A percentile compares a stretch with the other conserved stretches of the same genome.
These are phyloP conservation scores for Coemansia sp. DNA, from an alignment of 192 early-diverging fungal species.

Conservation along the genomic window DNA sequence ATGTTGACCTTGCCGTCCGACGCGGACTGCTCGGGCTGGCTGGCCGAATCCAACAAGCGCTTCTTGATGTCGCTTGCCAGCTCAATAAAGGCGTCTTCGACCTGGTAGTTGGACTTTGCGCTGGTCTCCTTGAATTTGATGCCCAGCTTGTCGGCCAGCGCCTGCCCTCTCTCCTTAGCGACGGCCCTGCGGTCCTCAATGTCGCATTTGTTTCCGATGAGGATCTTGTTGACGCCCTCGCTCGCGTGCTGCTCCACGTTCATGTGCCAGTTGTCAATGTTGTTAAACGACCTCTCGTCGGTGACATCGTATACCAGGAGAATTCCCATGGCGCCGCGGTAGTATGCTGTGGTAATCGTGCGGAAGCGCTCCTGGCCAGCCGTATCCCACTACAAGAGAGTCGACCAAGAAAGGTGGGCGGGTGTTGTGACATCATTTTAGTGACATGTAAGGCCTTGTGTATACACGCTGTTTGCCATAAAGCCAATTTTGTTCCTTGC, in stretches of 20 bases:
- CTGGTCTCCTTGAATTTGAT: conserved; percentile 97
- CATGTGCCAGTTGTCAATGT: conserved; percentile 99
- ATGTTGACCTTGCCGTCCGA: conserved; percentile 35
- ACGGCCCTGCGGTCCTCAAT: conserved; percentile 85
- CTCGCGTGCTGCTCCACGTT: conserved; percentile 99
- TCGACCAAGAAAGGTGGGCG: no score
- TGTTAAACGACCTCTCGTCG: conserved; percentile 97
- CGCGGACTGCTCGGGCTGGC: conserved; percentile 31
- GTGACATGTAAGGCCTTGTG: neutral
- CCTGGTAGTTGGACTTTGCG: conserved; percentile 97
- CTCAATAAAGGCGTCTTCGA: conserved; percentile 96
- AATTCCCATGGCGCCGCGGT: conserved; percentile 99
- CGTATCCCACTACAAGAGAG: conserved; percentile 85
- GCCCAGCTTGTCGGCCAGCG: conserved; percentile 89
- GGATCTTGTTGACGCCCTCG: conserved; percentile 98
- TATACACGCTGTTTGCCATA: neutral
- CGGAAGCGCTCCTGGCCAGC: conserved; percentile 99
- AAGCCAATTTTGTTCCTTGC: no score
- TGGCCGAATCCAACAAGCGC: conserved; percentile 85
- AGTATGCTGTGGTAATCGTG: conserved; percentile 99
- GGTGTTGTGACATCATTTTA: no score
- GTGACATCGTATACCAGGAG: conserved; percentile 98
- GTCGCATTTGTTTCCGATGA: conserved; percentile 99
- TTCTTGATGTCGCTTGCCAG: conserved; percentile 98
- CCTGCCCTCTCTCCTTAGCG: conserved; percentile 91